Evolutionary conservation across 176 grass and related monocot genomes (phyloP), one percentile per base, ranked within the genome.

Genomic region (Otatea glauca): DNA sequence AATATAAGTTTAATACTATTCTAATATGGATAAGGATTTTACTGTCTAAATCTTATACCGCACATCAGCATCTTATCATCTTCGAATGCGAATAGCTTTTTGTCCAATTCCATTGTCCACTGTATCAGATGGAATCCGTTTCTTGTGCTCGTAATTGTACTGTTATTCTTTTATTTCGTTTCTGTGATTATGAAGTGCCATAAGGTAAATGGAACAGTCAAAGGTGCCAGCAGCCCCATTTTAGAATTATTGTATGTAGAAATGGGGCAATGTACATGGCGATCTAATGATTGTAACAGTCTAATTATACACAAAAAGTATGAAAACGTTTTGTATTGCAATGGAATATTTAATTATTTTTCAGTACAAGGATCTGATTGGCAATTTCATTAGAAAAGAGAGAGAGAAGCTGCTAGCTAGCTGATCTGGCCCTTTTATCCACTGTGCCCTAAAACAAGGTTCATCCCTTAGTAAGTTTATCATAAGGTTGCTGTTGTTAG

Each of bases 21-120:
- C 29, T n/a, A n/a, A 29, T 29, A 32, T 6, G 60, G 60, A 63
- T 14, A 32, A 29, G 60, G 14, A 48, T 24, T 48, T 48, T 48
- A 4, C 12, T 27, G 23, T 27, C 39, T 27, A 48, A 48, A 70
- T 70, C 5, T 48, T 72, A 71, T 18, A 38, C 69, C 42, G 48
- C 11, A 27, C 5, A 27, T 48, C 42, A 72, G n/a, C 43, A 72
- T 72, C 69, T 72, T 72, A 72, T 72, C 41, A 45, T 71, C 68
- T 71, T 47, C 21, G 68, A 71, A 71, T 71, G 68, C 12, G 42
- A 71, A 71, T 71, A 47, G 42, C 45, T 71, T 65, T 65, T 23
- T 23, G 67, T 43, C 37, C 68, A 44, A 39, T 44, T 23, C 1
- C 20, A 24, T 9, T 44, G 20, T 0, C 41, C 43, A 72, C 23